These are phyloP conservation scores for Darksidea phi DNA, from an alignment of 495 filamentous ascomycete species.

Conservation along the genomic window DNA sequence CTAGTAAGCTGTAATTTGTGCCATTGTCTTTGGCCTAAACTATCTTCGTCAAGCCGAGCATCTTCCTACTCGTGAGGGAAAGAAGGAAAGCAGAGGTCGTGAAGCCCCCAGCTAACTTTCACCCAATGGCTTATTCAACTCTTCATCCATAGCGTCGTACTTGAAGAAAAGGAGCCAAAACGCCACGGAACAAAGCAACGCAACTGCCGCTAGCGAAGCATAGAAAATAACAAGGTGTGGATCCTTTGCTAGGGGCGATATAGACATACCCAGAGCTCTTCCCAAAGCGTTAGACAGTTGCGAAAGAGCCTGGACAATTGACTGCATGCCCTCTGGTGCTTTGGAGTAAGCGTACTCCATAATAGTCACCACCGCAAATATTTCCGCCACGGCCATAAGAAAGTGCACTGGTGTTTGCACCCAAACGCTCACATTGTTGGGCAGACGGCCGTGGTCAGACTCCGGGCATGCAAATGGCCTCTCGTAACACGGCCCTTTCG, in stretches of 20 bases:
- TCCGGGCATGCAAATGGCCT: too few species aligned
- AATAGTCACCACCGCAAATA: slow-evolving; percentile 27
- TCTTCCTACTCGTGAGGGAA: too few species aligned
- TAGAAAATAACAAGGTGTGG: slow-evolving; percentile 56
- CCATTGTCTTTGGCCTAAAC: too few species aligned
- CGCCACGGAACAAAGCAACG: slow-evolving; percentile 55
- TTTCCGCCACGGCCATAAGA: slow-evolving; percentile 30
- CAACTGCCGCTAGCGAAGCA: slow-evolving; percentile 59
- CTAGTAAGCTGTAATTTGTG: too few species aligned
- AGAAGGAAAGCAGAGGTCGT: too few species aligned
- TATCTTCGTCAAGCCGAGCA: too few species aligned
- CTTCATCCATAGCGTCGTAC: slow-evolving; percentile 66
- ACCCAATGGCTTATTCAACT: too few species aligned
- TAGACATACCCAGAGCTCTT: slow-evolving; percentile 20
- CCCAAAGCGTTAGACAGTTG: slow-evolving; percentile 22
- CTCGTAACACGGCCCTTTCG: too few species aligned
- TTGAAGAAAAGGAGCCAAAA: slow-evolving; percentile 64
- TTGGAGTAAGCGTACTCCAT: slow-evolving; percentile 35
- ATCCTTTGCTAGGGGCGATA: slow-evolving; percentile 17
- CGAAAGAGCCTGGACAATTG: slow-evolving; percentile 13
- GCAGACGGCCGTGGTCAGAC: too few species aligned
- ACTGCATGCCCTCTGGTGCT: slow-evolving; percentile 34
- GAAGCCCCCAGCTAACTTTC: too few species aligned
- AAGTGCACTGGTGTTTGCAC: slow-evolving; percentile 14
- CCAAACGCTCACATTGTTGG: slow-evolving; percentile 30